Evolutionary conservation across 2,329 filamentous ascomycete genomes (phyloP).

Genomic region (Alternaria panax): DNA sequence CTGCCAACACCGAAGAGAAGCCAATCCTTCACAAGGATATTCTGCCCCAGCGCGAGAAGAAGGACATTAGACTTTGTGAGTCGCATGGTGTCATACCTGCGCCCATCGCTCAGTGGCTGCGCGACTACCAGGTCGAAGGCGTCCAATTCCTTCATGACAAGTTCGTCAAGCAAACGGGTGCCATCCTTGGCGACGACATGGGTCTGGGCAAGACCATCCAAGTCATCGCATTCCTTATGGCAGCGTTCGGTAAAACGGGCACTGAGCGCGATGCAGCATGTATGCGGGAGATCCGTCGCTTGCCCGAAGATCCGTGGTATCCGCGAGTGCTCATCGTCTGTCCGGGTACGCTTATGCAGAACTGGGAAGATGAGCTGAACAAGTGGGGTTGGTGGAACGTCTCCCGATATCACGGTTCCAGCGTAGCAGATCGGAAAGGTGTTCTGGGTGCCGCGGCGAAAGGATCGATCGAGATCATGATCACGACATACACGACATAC

Average conservation of each 20-base stretch:
- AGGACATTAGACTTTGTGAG: constrained; percentile 76
- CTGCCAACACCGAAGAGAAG: constrained; percentile 68
- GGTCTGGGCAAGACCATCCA: constrained; percentile 96
- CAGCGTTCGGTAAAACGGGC: constrained; percentile 91
- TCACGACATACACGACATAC: constrained; percentile 94
- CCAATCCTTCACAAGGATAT: constrained; percentile 69
- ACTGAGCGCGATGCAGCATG: constrained; percentile 85
- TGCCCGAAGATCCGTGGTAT: constrained; percentile 72
- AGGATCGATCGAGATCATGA: constrained; percentile 85
- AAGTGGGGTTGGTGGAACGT: constrained; percentile 97
- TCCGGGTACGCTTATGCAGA: constrained; percentile 84
- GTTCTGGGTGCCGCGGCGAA: constrained; percentile 75
- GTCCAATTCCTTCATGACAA: constrained; percentile 84
- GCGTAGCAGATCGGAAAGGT: constrained; percentile 67
- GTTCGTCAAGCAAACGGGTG: constrained; percentile 90
- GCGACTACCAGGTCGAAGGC: constrained; percentile 89
- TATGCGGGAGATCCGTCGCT: constrained; percentile 82
- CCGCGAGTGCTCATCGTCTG: constrained; percentile 85
- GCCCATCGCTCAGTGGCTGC: constrained; percentile 86
- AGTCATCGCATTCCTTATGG: constrained; percentile 89
- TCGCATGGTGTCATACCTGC: constrained; percentile 86
- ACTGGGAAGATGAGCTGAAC: constrained; percentile 86
- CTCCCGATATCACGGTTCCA: constrained; percentile 76
- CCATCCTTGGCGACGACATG: constrained; percentile 96
- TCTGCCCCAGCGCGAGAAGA: constrained; percentile 72